These are phyloP conservation scores for Flaveria linearis DNA, from an alignment of 129 eudicot species.

Conservation along the genomic window DNA sequence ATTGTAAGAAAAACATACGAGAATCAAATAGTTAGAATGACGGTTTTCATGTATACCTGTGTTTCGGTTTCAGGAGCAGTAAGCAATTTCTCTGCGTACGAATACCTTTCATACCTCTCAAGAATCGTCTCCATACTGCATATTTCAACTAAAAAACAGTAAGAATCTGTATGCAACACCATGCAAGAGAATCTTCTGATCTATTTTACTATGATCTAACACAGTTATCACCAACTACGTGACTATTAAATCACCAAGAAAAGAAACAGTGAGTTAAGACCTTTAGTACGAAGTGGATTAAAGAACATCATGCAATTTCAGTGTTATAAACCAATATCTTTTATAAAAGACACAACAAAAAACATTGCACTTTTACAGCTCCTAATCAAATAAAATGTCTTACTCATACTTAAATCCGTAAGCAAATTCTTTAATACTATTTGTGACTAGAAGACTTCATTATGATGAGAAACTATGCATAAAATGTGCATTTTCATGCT, in stretches of 20 bases:
- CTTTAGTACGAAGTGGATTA: not conserved
- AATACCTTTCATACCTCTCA: constrained; percentile 71
- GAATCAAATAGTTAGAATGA: not conserved
- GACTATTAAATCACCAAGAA: not conserved
- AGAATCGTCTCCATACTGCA: constrained; percentile 72
- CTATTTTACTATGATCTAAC: not conserved
- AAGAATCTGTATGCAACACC: not conserved
- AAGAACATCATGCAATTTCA: not conserved
- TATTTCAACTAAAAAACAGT: constrained; percentile 13
- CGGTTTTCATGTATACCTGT: constrained; percentile 30
- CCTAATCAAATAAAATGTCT: no score
- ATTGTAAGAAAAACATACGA: not conserved
- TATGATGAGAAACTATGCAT: not conserved
- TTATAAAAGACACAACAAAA: not conserved
- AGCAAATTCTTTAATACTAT: not conserved
- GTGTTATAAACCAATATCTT: not conserved
- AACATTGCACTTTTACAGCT: no score
- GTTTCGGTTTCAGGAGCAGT: constrained; percentile 45
- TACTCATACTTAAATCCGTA: not conserved
- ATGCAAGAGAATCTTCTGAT: not conserved
- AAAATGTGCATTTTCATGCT: not conserved
- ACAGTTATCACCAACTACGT: not conserved
- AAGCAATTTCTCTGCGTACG: constrained; percentile 56
- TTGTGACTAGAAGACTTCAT: not conserved
- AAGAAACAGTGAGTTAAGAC: not conserved